Conservation (phyloP, 1,139 yeast genomes). For the Debaryomyces udenii region DNA sequence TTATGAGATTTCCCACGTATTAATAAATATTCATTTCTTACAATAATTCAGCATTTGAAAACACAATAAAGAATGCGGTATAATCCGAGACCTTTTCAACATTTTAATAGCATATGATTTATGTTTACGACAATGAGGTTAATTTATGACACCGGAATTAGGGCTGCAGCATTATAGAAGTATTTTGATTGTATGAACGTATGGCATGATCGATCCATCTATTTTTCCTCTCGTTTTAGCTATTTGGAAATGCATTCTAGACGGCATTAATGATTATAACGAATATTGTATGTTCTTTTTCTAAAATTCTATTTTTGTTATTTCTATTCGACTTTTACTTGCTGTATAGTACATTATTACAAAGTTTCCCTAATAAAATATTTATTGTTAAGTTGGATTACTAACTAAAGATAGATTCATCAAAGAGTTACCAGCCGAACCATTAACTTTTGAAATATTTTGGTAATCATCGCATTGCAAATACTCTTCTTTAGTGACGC, state of each 20-base stretch:
- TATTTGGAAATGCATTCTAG: conserved; percentile 2
- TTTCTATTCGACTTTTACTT: conserved; percentile 6
- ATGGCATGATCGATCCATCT: not conserved
- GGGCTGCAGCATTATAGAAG: not conserved
- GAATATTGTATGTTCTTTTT: conserved; percentile 10
- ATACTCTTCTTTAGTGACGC: conserved; percentile 20
- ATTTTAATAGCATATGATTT: no score
- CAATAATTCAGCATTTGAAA: not conserved
- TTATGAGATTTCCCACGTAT: conserved; percentile 37
- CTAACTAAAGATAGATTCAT: not conserved
- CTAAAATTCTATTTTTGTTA: conserved; percentile 1
- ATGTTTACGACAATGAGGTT: not conserved
- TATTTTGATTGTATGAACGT: not conserved
- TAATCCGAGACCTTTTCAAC: no score
- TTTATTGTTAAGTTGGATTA: not conserved
- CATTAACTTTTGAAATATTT: conserved; percentile 2
- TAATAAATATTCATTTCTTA: conserved; percentile 1
- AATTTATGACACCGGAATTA: not conserved
- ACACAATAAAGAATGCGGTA: not conserved
- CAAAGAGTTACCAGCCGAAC: not conserved
- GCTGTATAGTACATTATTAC: conserved; percentile 9
- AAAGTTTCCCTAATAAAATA: conserved; percentile 3
- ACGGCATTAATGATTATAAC: conserved; percentile 14
- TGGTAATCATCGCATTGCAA: conserved; percentile 17
- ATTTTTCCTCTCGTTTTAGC: not conserved